Evolutionary conservation across 1,284 basidiomycete species (phyloP).

Genomic region (Cerrena zonata): DNA sequence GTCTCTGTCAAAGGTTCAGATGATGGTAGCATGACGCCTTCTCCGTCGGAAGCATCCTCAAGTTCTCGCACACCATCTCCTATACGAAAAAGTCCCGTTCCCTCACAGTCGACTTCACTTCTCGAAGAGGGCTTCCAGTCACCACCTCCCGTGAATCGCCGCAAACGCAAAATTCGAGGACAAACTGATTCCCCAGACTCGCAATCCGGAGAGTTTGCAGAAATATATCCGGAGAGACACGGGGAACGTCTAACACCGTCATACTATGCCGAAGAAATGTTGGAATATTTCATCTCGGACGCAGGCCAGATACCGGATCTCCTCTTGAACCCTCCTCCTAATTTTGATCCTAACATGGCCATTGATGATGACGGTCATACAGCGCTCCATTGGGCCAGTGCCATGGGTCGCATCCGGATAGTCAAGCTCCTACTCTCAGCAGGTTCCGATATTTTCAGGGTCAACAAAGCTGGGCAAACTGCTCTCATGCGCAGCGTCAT

Average conservation of each 20-base stretch:
- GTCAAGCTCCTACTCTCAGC: constrained; percentile 92
- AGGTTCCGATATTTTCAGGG: constrained; percentile 94
- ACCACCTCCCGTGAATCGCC: constrained; percentile 25
- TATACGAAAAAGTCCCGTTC: constrained; percentile 49
- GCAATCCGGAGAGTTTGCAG: constrained; percentile 1
- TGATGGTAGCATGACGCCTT: constrained; percentile 80
- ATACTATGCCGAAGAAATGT: constrained; percentile 86
- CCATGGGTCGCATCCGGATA: constrained; percentile 96
- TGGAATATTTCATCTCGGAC: constrained; percentile 99
- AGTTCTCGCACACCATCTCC: constrained; percentile 88
- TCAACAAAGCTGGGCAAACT: constrained; percentile 95
- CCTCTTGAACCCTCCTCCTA: constrained; percentile 82
- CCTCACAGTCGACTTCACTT: constrained; percentile 36
- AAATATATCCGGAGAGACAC: constrained; percentile 38
- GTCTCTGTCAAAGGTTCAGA: constrained; percentile 64
- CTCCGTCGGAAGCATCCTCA: constrained; percentile 79
- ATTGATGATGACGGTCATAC: constrained; percentile 99
- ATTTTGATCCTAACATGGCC: constrained; percentile 93
- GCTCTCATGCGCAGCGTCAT: constrained; percentile 98
- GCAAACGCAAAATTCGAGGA: constrained; percentile 29
- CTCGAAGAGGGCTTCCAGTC: constrained; percentile 36
- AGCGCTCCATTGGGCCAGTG: constrained; percentile 96
- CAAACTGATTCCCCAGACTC: constrained; percentile 19
- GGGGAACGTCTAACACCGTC: neutral
- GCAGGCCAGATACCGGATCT: constrained; percentile 87